Evolutionary conservation across 2,329 filamentous ascomycete species (phyloP).

Genomic region (Boeremia exigua): DNA sequence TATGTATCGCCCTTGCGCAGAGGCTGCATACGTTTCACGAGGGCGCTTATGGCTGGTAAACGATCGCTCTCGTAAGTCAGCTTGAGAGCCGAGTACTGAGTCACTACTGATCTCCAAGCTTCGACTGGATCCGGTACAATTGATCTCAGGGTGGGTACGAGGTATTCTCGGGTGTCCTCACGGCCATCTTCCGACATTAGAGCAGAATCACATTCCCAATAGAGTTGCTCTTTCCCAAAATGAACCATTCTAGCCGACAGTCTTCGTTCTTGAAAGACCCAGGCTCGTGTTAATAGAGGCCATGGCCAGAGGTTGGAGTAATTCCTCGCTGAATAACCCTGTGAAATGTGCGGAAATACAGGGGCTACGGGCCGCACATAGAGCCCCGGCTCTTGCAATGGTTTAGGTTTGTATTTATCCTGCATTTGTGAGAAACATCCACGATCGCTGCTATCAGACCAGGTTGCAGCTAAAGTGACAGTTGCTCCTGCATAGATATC

Average conservation of each 20-base stretch:
- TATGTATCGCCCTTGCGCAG: slow-evolving; percentile 2
- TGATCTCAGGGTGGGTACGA: neutral
- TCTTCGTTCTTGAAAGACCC: slow-evolving; percentile 2
- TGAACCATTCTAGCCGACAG: neutral
- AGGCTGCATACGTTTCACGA: neutral
- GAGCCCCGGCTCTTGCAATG: neutral
- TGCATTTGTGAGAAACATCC: neutral
- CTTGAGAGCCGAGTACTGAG: neutral
- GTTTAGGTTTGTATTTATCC: neutral
- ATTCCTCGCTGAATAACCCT: no score
- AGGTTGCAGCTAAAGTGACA: neutral
- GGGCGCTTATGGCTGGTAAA: slow-evolving; percentile 9
- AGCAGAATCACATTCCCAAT: neutral
- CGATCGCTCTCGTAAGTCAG: slow-evolving; percentile 9
- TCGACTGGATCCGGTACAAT: neutral
- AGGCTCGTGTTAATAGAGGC: slow-evolving; percentile 1
- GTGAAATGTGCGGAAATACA: no score
- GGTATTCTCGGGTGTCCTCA: neutral
- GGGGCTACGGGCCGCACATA: neutral
- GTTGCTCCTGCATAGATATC: neutral
- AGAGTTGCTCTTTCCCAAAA: neutral
- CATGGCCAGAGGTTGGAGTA: no score
- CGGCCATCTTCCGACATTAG: neutral
- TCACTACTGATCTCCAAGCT: neutral
- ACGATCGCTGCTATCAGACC: neutral